Evolutionary conservation across 345 rosid genomes (phyloP), one percentile per base, ranked within the genome.

Genomic region (Pseudoturritis turrita): DNA sequence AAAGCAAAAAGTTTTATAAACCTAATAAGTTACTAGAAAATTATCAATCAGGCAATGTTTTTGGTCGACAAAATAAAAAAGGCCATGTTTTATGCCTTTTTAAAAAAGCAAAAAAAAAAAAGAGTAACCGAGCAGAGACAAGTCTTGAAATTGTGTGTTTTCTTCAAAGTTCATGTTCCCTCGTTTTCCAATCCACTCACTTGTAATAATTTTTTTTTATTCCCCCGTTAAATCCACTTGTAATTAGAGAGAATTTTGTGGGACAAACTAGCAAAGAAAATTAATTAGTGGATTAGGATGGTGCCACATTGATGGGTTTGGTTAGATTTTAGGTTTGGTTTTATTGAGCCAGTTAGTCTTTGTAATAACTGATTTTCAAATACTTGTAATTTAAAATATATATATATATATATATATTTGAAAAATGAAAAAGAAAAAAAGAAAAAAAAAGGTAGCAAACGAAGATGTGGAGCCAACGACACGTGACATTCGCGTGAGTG

Each of bases 401-500:
- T n/a, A n/a, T n/a, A n/a, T n/a, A n/a, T n/a, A n/a, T n/a, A n/a
- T n/a, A n/a, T n/a, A n/a, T n/a, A n/a, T n/a, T n/a, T n/a, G n/a
- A n/a, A n/a, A n/a, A n/a, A n/a, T n/a, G n/a, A n/a, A 13, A 54
- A 43, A 4, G 9, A 5, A 29, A 0, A 13, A 28, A 1, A 31
- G 4, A 4, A 15, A 6, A 57, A 36, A 37, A 3, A 31, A 8
- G 10, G 31, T 22, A 44, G 31, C 31, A 65, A 65, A 65, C 0
- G 58, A 44, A 36, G 22, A 35, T 19, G 65, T 68, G 69, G 50
- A 68, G 57, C 57, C 62, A 25, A 18, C 72, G 9, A 25, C 74
- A 73, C 68, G 72, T 74, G 78, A 65, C 44, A 58, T 14, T 36
- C 29, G 75, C 71, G 79, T 76, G 75, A 69, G 71, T 33, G 28